Base-by-base conservation (phyloP, 2,329 filamentous ascomycete genomes). In the Elsinoe necatrix region DNA sequence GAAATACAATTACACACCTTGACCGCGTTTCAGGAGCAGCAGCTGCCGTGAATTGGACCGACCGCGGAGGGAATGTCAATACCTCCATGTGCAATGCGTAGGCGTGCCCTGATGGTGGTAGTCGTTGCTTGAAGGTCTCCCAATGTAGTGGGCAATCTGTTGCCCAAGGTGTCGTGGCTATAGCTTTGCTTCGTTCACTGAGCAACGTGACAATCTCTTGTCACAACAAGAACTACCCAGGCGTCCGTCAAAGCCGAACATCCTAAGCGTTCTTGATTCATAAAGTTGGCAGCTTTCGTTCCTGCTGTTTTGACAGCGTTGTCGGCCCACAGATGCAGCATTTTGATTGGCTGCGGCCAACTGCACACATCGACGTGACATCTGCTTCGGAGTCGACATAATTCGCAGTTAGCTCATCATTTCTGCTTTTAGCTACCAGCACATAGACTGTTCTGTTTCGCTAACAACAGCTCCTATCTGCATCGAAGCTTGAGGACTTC, bases 1-100 rank as follows among this genome's bases (percentile, higher is more conserved):
- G 34, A 37, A 37, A 37, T 37, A 37, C 34, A n/a, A 37, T 7
- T 54, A 97, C 91, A 66, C 98, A 98, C 82, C 87, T 90, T 77
- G 93, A 89, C 80, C 97, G 95, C 34, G 12, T 12, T 14, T 37
- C 4, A 37, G 14, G 5, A 37, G 9, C 34, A 37, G 34, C 34
- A n/a, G 34, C 12, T 12, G 34, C 34, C 34, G 34, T 37, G 12
- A 3, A 37, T n/a, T 37, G 34, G 34, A 37, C 34, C 34, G 34
- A 11, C 5, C 34, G 34, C 34, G 34, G 34, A 6, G 34, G 34
- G 3, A 37, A 37, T 11, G 34, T 37, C 34, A 81, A 61, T 50
- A 61, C 14, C 39, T 20, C n/a, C 18, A 35, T 8, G 25, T 39
- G 39, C 48, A 52, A 52, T 29, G 48, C 48, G 18, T 52, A 52